These are phyloP conservation scores for Gossypium australe DNA, from an alignment of 345 rosid genomes.

Conservation along the genomic window DNA sequence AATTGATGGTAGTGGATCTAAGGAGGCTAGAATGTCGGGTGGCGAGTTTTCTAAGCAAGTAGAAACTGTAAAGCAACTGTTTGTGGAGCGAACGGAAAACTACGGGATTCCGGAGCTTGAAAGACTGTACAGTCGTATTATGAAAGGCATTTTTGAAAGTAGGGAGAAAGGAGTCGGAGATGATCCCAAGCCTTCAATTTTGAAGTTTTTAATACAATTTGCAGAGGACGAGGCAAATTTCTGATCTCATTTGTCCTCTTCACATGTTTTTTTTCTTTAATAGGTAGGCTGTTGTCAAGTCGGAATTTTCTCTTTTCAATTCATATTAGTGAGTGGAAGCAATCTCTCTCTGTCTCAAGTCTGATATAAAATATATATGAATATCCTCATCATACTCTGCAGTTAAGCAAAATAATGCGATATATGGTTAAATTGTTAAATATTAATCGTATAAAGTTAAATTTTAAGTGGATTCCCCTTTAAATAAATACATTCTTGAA, in stretches of 20 bases:
- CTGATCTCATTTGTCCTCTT: constrained; percentile 32
- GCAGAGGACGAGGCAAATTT: constrained; percentile 66
- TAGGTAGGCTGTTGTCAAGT: constrained; percentile 48
- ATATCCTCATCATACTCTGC: no score
- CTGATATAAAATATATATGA: neutral
- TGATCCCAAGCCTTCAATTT: constrained; percentile 60
- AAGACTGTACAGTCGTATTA: constrained; percentile 64
- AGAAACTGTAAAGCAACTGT: constrained; percentile 38
- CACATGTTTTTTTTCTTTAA: neutral
- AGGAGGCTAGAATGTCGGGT: constrained; percentile 34
- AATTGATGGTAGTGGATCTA: constrained; percentile 19
- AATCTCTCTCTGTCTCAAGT: neutral
- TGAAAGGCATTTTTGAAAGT: constrained; percentile 66
- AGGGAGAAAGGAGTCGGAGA: constrained; percentile 45
- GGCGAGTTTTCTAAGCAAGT: constrained; percentile 36
- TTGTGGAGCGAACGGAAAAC: constrained; percentile 51
- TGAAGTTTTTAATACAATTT: constrained; percentile 77
- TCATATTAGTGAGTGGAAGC: constrained; percentile 11
- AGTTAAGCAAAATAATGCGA: no score
- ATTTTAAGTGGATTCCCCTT: no score
- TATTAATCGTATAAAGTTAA: no score
- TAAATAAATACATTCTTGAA: no score
- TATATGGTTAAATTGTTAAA: no score
- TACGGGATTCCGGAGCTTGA: constrained; percentile 81
- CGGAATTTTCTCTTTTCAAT: constrained; percentile 47